Evolutionary conservation across 306 rosid genomes (phyloP), one percentile per base, ranked within the genome.

Genomic region (Sicyos edulis): DNA sequence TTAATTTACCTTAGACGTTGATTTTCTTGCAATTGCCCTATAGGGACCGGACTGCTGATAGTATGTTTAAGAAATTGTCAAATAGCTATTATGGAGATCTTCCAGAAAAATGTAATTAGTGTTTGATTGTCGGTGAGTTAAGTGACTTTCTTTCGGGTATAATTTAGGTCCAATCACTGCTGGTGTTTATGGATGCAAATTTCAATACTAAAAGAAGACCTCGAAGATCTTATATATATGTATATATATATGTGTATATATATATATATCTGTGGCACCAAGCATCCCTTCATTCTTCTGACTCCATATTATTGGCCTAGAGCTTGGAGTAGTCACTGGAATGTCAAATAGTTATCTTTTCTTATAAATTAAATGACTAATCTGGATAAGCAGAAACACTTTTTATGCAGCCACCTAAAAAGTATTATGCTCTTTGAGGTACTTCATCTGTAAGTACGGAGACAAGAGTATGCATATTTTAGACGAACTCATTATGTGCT

Each of bases 331-430:
- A 12, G 7, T 51, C 20, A 69, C 47, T 21, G 45, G 54, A 69
- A 22, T 50, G 16, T 26, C 8, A 14, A 14, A 68, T 10, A 21
- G 0, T 68, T 44, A 2, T 12, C 32, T 67, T 47, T 21, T 34
- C n/a, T 9, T 20, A 62, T 37, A n/a, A 37, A 49, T 12, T 47
- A 49, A 45, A 68, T 7, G 21, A 9, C 8, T 49, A 6, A 7
- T 45, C 56, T 47, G 26, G 34, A 44, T 47, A 67, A 49, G 51
- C 72, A 49, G 72, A 47, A 3, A 11, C 5, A 20, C 8, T 6
- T 67, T 67, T 68, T 47, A 45, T 68, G 56, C 57, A 22, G 57
- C 56, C 40, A 42, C 11, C 47, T 42, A 42, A 47, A 17, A 67
- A 15, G 56, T 20, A 12, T 45, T 49, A 21, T 68, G 57, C 21